These are phyloP conservation scores for Astrocystis sublimbata DNA, from an alignment of 495 filamentous ascomycete species.

Conservation along the genomic window DNA sequence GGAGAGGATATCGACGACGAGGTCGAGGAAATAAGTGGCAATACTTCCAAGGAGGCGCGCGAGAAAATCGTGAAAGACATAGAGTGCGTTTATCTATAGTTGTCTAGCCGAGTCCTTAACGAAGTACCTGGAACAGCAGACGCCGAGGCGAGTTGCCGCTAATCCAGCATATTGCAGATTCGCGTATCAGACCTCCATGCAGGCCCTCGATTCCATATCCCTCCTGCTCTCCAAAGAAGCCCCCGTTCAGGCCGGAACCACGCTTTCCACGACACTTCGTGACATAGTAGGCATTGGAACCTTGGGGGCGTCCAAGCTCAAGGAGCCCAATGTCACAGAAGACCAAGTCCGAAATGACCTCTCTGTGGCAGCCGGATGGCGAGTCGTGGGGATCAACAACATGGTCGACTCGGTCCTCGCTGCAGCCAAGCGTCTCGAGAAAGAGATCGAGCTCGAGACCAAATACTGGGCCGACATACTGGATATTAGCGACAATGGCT, in stretches of 20 bases:
- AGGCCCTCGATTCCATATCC: conserved; percentile 80
- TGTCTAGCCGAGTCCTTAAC: too few relatives aligned
- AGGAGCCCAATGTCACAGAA: conserved; percentile 57
- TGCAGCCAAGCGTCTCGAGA: conserved; percentile 69
- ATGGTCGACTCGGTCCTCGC: conserved; percentile 74
- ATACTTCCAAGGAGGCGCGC: conserved; percentile 45
- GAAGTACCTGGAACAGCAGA: background rate
- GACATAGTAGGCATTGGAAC: conserved; percentile 69
- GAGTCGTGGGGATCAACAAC: conserved; percentile 70
- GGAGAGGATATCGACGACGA: conserved; percentile 24
- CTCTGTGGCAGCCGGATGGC: conserved; percentile 71
- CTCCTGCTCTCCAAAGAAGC: conserved; percentile 77
- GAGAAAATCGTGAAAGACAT: conserved; percentile 58
- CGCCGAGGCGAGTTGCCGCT: background rate
- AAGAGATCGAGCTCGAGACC: conserved; percentile 74
- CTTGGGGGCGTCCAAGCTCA: conserved; percentile 70
- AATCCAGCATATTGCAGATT: conserved; percentile 22
- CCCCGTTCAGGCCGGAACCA: conserved; percentile 63
- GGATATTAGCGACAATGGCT: conserved; percentile 76
- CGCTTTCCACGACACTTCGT: conserved; percentile 70
- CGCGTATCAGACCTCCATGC: conserved; percentile 66
- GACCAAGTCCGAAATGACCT: conserved; percentile 56
- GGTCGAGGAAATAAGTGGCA: conserved; percentile 34
- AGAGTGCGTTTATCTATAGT: conserved; percentile 37
- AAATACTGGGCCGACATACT: conserved; percentile 88